Percentiles rank a stretch among this genome's conserved stretches.
Conservation (phyloP, 345 rosid genomes). For the Dipteronia sinensis region DNA sequence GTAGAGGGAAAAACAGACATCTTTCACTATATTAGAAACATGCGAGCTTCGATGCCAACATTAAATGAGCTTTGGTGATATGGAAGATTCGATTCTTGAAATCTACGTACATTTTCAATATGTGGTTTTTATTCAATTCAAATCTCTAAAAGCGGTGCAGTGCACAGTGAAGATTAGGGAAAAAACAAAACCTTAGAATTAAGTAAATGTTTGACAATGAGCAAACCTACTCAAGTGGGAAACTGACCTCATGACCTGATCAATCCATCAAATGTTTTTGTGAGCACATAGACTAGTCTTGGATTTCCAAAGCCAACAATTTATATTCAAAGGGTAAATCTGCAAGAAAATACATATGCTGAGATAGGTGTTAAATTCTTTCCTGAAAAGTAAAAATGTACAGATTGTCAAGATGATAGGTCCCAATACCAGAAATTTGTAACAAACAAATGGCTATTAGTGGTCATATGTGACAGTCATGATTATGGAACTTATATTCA, state of each 20-base stretch:
- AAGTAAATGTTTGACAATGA: slow-evolving; percentile 49
- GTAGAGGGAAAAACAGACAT: slow-evolving; percentile 66
- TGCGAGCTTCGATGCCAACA: slow-evolving; percentile 60
- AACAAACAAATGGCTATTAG: background rate
- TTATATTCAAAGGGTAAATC: slow-evolving; percentile 24
- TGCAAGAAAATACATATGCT: background rate
- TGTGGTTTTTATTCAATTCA: slow-evolving; percentile 12
- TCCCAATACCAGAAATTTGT: background rate
- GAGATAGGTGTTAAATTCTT: background rate
- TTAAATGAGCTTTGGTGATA: slow-evolving; percentile 59
- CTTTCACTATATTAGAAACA: slow-evolving; percentile 49
- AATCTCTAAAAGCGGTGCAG: slow-evolving; percentile 27
- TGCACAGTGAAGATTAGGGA: slow-evolving; percentile 27
- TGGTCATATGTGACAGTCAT: background rate
- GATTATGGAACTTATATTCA: background rate
- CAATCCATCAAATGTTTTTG: slow-evolving; percentile 23
- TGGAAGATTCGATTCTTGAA: slow-evolving; percentile 76
- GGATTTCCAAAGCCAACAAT: slow-evolving; percentile 38
- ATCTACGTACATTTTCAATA: slow-evolving; percentile 26
- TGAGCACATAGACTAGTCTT: slow-evolving; percentile 26
- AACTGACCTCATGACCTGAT: slow-evolving; percentile 24
- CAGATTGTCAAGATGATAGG: background rate
- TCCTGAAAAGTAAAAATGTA: background rate
- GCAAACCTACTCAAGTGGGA: slow-evolving; percentile 12
- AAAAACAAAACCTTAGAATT: background rate